phyloP scores from a whole-genome alignment of 306 rosid genomes.

The Vigna hirtella region DNA sequence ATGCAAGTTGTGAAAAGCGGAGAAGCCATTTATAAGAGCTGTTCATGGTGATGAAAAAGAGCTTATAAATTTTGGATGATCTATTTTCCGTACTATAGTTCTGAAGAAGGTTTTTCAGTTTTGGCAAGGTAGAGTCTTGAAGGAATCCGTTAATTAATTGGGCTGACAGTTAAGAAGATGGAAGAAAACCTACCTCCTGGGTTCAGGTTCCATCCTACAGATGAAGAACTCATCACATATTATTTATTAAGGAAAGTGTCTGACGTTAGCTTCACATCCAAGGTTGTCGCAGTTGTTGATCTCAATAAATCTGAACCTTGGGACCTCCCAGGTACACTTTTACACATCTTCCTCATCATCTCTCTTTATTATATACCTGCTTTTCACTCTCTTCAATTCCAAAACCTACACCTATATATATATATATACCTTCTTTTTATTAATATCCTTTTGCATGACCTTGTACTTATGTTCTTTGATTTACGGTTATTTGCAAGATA shows the following conservation, averaged over 20 bases:
- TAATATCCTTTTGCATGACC: not conserved
- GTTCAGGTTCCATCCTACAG: slow-evolving; percentile 89
- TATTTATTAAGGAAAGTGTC: slow-evolving; percentile 70
- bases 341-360: not conserved
- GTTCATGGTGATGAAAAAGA: slow-evolving; percentile 36
- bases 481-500: not conserved
- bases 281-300: slow-evolving; percentile 75
- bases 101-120: not conserved
- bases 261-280: slow-evolving; percentile 62
- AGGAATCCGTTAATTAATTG: slow-evolving; percentile 1
- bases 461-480: not conserved
- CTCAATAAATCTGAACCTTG: slow-evolving; percentile 88
- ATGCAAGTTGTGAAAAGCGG: slow-evolving; percentile 50
- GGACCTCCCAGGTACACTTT: slow-evolving; percentile 78
- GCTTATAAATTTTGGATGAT: not conserved
- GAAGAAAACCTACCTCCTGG: slow-evolving; percentile 83
- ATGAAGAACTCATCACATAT: slow-evolving; percentile 74
- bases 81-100: too few species aligned
- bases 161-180: slow-evolving; percentile 31
- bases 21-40: slow-evolving; percentile 40
- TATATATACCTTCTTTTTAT: too few species aligned
- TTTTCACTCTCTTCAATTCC: not conserved
- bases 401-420: too few species aligned
- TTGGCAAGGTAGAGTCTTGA: not conserved
- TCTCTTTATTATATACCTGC: not conserved